Evolutionary conservation across 2,329 filamentous ascomycete genomes (phyloP), one percentile per base, ranked within the genome.

Genomic region (Venturia carpophila): DNA sequence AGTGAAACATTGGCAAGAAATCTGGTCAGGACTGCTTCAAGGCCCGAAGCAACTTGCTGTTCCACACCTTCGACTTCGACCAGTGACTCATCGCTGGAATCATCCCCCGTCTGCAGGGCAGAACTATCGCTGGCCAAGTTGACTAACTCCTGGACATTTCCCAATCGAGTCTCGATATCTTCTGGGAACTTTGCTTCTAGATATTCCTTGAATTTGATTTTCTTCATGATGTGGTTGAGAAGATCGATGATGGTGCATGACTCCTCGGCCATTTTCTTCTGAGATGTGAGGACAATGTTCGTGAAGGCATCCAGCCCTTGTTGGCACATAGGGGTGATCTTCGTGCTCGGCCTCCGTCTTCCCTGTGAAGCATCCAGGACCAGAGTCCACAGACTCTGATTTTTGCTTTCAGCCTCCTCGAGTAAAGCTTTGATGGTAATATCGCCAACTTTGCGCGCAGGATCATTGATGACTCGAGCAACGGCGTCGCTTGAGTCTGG

Each of bases 1-100:
- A 99, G 78, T 0, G 91, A 87, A 13, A 97, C 87, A 70, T 96
- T 97, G 13, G 91, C 87, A n/a, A 99, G 80, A 70, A 97, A 97
- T 13, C 84, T 84, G 3, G 89, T 86, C 1, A 97, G 80, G 1
- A 85, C 80, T 65, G 91, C 89, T 66, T 85, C 83, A 0, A 80
- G 77, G 67, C 72, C 67, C 39, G 80, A 78, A 5, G 77, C 73
- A 63, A 75, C 68, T 55, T 80, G 75, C 69, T 95, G 91, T 61
- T 87, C 80, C 3, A 92, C 69, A 0, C 87, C 87, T 17, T 93
- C 88, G 17, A 97, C 84, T 34, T 83, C 79, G 0, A 92, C 83
- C 15, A 87, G 76, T 7, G 77, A 74, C 62, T 85, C 81, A 21
- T 78, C 75, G 15, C 76, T 72, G 24, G 70, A 71, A 42, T 73